Percentiles rank a stretch among this genome's conserved stretches.
Evolutionary conservation across 805 yeast species (phyloP).

Genomic region (Kazachstania martiniae): DNA sequence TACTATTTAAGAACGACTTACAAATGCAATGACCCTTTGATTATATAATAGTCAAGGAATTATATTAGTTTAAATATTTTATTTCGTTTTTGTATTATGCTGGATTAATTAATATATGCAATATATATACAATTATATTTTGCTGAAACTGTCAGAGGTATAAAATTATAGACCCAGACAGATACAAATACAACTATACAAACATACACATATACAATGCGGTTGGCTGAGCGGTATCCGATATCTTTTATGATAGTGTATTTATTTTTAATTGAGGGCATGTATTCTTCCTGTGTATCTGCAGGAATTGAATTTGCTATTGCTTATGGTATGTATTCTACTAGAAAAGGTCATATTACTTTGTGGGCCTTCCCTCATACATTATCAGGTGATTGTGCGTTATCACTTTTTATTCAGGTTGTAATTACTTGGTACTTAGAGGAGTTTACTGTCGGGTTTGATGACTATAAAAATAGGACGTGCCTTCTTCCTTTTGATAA

Average conservation of each 20-base stretch:
- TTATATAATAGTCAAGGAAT: too few relatives aligned
- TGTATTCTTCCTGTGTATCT: conserved; percentile 13
- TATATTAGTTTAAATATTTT: too few relatives aligned
- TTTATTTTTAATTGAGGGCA: conserved; percentile 10
- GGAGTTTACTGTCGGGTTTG: conserved; percentile 16
- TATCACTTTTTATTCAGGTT: conserved; percentile 16
- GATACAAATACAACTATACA: background rate
- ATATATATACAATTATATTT: too few relatives aligned
- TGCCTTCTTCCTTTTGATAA: conserved; percentile 1
- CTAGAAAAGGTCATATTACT: conserved; percentile 4
- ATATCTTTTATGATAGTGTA: conserved; percentile 2
- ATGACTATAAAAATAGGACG: conserved; percentile 6
- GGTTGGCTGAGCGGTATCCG: conserved; percentile 1
- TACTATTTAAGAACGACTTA: too few relatives aligned
- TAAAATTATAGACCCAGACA: background rate
- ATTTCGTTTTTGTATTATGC: too few relatives aligned
- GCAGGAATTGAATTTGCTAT: conserved; percentile 22
- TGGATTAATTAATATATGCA: too few relatives aligned
- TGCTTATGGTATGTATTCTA: conserved; percentile 19
- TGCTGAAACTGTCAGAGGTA: too few relatives aligned
- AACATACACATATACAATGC: background rate
- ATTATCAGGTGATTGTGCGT: conserved; percentile 19
- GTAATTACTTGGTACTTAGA: conserved; percentile 16
- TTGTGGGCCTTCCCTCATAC: conserved; percentile 23
- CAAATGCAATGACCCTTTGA: too few relatives aligned